These are phyloP conservation scores for Trichosporon sp. DNA, from an alignment of 1,284 basidiomycete genomes.

Conservation along the genomic window DNA sequence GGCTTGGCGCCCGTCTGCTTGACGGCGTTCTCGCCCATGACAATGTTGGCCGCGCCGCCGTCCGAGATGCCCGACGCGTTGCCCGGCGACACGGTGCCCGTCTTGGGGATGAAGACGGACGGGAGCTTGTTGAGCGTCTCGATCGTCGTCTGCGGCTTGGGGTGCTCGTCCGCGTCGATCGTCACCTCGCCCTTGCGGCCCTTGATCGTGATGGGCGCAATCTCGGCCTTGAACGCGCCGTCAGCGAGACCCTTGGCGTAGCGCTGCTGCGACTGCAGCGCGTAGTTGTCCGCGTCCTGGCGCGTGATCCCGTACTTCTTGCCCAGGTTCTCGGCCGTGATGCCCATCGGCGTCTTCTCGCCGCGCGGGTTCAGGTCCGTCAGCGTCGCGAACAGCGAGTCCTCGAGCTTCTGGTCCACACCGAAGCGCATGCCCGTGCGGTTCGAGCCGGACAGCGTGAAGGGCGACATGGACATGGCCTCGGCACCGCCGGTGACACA, in stretches of 20 bases:
- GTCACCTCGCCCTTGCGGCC: conserved; percentile 54
- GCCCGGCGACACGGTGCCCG: conserved; percentile 55
- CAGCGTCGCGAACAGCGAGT: conserved; percentile 55
- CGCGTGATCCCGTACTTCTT: conserved; percentile 55
- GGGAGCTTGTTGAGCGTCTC: conserved; percentile 52
- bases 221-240: conserved; percentile 60
- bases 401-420: conserved; percentile 56
- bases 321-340: conserved; percentile 57
- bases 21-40: conserved; percentile 54
- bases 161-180: conserved; percentile 54
- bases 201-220: conserved; percentile 89
- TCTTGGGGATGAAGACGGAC: conserved; percentile 54
- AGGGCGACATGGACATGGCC: conserved; percentile 56
- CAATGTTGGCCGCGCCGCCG: conserved; percentile 56
- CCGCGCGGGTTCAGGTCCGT: conserved; percentile 54
- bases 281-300: conserved; percentile 56
- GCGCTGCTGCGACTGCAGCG: conserved; percentile 56
- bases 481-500: conserved; percentile 57
- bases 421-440: conserved; percentile 49
- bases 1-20: conserved; percentile 53
- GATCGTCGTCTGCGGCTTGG: conserved; percentile 52
- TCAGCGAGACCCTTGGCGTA: conserved; percentile 54
- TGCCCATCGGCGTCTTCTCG: conserved; percentile 52
- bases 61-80: conserved; percentile 57
- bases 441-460: conserved; percentile 50